These are phyloP conservation scores for Cynanchum wilfordii DNA, from an alignment of 257 asterid species.

Conservation along the genomic window DNA sequence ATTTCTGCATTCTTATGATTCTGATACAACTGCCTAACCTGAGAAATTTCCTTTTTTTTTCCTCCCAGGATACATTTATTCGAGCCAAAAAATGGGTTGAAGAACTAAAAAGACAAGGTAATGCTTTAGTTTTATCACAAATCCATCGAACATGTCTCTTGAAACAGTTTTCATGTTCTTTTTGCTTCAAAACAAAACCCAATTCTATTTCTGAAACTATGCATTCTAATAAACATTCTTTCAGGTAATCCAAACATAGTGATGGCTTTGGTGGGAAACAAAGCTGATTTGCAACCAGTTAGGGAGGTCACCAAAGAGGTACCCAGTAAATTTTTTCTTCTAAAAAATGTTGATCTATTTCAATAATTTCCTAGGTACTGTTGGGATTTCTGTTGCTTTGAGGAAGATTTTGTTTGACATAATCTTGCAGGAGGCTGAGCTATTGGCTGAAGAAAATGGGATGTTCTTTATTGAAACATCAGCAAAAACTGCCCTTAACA, in stretches of 20 bases:
- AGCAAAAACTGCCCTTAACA: conserved; percentile 71
- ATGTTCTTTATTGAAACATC: conserved; percentile 78
- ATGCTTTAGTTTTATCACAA: background rate
- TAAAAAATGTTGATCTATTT: background rate
- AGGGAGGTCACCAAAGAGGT: conserved; percentile 22
- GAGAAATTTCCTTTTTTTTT: background rate
- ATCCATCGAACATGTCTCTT: background rate
- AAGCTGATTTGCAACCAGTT: conserved; percentile 19
- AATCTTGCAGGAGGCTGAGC: conserved; percentile 55
- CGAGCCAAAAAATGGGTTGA: conserved; percentile 34
- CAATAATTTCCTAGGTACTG: background rate
- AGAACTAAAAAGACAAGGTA: conserved; percentile 27
- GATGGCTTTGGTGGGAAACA: conserved; percentile 28
- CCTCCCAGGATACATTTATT: conserved; percentile 4
- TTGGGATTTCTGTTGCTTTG: background rate
- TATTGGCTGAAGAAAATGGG: conserved; percentile 69
- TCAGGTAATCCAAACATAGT: conserved; percentile 28
- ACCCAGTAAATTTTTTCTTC: background rate
- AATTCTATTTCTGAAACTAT: background rate
- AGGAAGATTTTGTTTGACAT: conserved; percentile 1
- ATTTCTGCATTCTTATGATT: background rate
- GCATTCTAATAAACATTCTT: background rate
- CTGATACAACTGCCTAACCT: background rate
- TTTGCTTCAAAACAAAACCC: background rate
- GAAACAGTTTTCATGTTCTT: background rate